Evolutionary conservation across 805 yeast genomes (phyloP), one percentile per base, ranked within the genome.

Genomic region (Metschnikowia continentalis): DNA sequence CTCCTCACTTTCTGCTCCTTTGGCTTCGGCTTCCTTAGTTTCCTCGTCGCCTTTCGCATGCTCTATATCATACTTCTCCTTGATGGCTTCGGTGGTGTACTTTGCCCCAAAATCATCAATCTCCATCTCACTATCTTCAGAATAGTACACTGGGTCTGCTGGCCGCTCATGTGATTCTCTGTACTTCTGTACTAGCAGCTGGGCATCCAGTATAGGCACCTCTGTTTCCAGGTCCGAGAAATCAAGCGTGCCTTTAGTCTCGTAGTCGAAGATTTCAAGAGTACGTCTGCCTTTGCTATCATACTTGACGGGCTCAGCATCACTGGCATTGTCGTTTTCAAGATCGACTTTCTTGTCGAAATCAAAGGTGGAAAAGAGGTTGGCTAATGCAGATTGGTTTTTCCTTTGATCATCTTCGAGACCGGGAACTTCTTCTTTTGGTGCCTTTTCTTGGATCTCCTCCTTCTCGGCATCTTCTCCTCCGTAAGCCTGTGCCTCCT

Each of bases 331-430:
- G 32, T 67, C 76, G 6, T 20, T 32, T 17, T 70, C 69, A 15
- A 76, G 59, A 1, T 68, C 75, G 17, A 78, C 52, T 3, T 83
- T 80, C 57, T 75, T 76, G 42, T 81, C 83, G 54, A 81, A 81
- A 58, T 83, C 78, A 53, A 73, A 78, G 6, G 64, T 70, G 0
- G 64, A 69, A 46, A 85, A 65, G 47, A 86, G 61, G 5, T 71
- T 66, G 3, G 78, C 77, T 32, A 85, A 61, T 3, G 83, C 71
- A 41, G 75, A 71, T 26, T 65, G 71, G 42, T 75, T 77, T 54
- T 75, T 68, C 15, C 45, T 49, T 8, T 45, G 60, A 44, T 71
- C 76, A 7, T 46, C 51, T 11, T 41, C 43, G 15, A 46, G 17
- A 5, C 17, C 47, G 11, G 30, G 4, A 26, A 26, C 30, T 26